phyloP scores from a whole-genome alignment of 148 eudicot species.

The Rhododendron kiyosumense region DNA sequence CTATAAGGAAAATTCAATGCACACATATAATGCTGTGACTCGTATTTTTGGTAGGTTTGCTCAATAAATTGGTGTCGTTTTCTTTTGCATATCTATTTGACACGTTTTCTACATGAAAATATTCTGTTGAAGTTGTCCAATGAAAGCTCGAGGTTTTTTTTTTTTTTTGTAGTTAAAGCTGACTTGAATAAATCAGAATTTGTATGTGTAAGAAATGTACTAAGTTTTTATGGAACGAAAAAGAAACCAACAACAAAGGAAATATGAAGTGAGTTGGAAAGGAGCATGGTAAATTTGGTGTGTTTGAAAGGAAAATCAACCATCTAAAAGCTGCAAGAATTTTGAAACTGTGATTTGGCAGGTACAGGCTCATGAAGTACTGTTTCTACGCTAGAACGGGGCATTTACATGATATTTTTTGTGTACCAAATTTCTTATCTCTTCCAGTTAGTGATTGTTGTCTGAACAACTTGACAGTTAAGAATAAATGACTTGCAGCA shows the following conservation, averaged over 20 bases:
- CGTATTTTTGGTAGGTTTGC: not conserved
- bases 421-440: not conserved
- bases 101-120: not conserved
- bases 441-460: not conserved
- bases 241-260: not conserved
- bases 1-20: not conserved
- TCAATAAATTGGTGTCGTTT: not conserved
- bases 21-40: not conserved
- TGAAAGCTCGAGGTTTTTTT: not conserved
- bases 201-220: not conserved
- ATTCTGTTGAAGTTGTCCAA: not conserved
- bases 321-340: not conserved
- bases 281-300: not conserved
- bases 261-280: not conserved
- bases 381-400: not conserved
- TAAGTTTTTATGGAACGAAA: not conserved
- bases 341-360: not conserved
- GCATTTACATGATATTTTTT: not conserved
- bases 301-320: not conserved
- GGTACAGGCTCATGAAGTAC: not conserved
- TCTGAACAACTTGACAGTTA: not conserved
- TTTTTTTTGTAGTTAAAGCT: not conserved
- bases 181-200: not conserved
- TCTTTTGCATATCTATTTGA: not conserved
- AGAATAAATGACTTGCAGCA: not conserved